Evolutionary conservation across 2,329 filamentous ascomycete species (phyloP).

Genomic region (Fusarium nelsonii): DNA sequence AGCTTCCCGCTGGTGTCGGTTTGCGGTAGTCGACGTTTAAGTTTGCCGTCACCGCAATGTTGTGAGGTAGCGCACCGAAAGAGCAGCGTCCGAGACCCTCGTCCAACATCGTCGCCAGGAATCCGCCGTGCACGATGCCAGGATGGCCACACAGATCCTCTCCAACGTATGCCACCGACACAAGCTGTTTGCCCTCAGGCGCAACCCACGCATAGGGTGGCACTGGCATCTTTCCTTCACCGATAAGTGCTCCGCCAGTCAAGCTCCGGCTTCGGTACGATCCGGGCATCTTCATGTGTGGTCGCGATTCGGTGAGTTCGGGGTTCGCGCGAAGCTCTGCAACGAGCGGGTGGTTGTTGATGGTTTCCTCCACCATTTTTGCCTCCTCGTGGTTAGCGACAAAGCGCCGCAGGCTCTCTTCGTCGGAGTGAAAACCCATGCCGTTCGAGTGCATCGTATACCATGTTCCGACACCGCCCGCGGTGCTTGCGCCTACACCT

Average conservation of each 20-base stretch:
- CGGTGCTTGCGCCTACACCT: conserved; percentile 49
- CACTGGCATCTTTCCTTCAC: conserved; percentile 80
- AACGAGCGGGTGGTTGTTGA: conserved; percentile 81
- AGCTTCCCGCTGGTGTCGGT: conserved; percentile 80
- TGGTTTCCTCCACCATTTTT: conserved; percentile 75
- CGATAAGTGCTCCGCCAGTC: conserved; percentile 83
- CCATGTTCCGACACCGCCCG: conserved; percentile 54
- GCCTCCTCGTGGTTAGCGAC: conserved; percentile 65
- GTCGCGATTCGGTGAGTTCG: conserved; percentile 80
- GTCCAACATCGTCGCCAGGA: conserved; percentile 92
- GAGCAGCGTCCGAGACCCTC: conserved; percentile 90
- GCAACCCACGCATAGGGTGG: conserved; percentile 85
- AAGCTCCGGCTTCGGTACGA: conserved; percentile 78
- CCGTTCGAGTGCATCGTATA: conserved; percentile 52
- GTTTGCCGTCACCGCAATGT: conserved; percentile 87
- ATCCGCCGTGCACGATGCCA: conserved; percentile 88
- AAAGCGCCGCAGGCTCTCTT: conserved; percentile 78
- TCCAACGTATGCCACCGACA: conserved; percentile 83
- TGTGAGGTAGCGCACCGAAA: conserved; percentile 88
- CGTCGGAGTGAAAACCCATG: conserved; percentile 66
- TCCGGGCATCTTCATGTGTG: conserved; percentile 86
- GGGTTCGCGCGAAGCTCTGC: conserved; percentile 74
- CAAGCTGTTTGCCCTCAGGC: conserved; percentile 74
- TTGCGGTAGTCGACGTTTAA: conserved; percentile 85
- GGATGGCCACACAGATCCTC: conserved; percentile 87